Conservation (phyloP, 164 flowering plant genomes). For the Nelumbo lutea region DNA sequence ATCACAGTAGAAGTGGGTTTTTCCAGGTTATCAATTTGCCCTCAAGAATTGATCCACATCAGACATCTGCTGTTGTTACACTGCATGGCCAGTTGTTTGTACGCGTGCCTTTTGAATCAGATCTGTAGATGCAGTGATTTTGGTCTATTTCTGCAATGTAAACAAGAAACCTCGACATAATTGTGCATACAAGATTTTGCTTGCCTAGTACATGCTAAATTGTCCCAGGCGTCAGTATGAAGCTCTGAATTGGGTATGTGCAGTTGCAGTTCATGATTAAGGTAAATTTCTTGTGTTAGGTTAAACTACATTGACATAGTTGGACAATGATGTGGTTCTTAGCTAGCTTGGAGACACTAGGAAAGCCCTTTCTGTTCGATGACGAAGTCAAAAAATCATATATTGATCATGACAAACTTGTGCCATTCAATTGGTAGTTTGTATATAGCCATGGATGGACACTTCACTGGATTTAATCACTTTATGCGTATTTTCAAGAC, state of each 20-base stretch:
- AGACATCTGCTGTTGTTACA: constrained; percentile 94
- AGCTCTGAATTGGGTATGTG: not conserved
- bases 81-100: constrained; percentile 92
- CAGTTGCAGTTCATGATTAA: not conserved
- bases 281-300: not conserved
- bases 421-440: too few species aligned
- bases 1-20: not conserved
- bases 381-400: too few species aligned
- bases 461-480: too few species aligned
- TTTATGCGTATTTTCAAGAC: too few species aligned
- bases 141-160: not conserved
- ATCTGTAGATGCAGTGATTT: constrained; percentile 15
- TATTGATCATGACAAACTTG: too few species aligned
- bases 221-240: not conserved
- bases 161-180: not conserved
- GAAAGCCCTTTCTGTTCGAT: too few species aligned
- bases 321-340: not conserved
- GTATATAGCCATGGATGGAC: too few species aligned
- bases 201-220: not conserved
- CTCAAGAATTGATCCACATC: constrained; percentile 89
- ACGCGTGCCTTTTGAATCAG: constrained; percentile 80
- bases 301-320: not conserved
- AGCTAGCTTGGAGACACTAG: not conserved
- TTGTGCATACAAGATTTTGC: not conserved
- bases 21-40: constrained; percentile 80